Percentiles rank a stretch among this genome's conserved stretches.
Conservation (phyloP, 2,329 filamentous ascomycete species). For the Cladosporium austrohemisphaericum region DNA sequence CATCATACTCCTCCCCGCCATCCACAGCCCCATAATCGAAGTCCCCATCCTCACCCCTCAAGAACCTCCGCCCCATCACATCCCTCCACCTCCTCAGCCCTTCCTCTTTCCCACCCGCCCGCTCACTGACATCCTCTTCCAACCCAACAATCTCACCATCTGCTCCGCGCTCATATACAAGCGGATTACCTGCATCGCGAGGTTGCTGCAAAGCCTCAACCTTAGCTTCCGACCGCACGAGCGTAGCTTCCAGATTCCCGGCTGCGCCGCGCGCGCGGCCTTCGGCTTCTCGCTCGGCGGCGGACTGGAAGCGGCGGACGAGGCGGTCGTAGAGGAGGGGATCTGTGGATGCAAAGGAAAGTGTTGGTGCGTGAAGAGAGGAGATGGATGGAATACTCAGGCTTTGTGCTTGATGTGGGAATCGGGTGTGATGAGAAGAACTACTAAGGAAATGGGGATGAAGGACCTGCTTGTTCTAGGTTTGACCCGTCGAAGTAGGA, state of each 20-base stretch:
- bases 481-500: conserved; percentile 62
- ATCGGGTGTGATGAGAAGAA: conserved; percentile 1
- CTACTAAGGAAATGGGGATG: not conserved
- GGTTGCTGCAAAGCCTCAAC: conserved; percentile 60
- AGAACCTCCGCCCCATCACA: conserved; percentile 70
- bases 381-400: not conserved
- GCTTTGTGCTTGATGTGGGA: conserved; percentile 3
- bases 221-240: conserved; percentile 72
- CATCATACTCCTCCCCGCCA: conserved; percentile 67
- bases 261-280: conserved; percentile 73
- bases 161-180: conserved; percentile 49
- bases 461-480: conserved; percentile 58
- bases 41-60: conserved; percentile 70
- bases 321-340: conserved; percentile 79
- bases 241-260: conserved; percentile 71
- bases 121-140: conserved; percentile 34
- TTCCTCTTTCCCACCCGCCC: conserved; percentile 1
- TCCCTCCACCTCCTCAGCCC: conserved; percentile 59
- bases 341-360: conserved; percentile 45
- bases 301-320: conserved; percentile 71
- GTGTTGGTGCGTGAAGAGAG: conserved; percentile 10
- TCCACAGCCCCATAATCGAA: conserved; percentile 75
- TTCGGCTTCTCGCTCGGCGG: conserved; percentile 69
- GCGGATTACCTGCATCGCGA: conserved; percentile 48
- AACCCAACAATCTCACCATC: conserved; percentile 57